Base-by-base conservation (phyloP, 768 basidiomycete genomes). In the Hygrocybe punicea region DNA sequence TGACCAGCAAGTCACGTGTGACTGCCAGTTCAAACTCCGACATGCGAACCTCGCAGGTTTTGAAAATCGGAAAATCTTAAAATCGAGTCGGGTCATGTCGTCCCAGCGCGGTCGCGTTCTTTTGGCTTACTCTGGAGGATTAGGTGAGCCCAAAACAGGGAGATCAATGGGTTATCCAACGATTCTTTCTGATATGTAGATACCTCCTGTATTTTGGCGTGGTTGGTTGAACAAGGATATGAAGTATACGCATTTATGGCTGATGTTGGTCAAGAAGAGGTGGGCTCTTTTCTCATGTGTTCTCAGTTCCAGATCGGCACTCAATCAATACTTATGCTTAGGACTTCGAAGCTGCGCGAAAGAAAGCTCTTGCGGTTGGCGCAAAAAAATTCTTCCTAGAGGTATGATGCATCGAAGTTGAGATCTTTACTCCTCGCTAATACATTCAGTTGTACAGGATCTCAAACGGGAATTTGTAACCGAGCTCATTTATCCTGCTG, bases 211-310 rank as follows among this genome's bases (percentile, higher is more conserved):
- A 99, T 99, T 77, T 87, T 98, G 65, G 93, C 93, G 52, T 99
- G 96, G 96, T 80, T 99, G 74, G 93, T 98, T 73, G 97, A 99
- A 71, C 81, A 98, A 71, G 94, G 93, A 57, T 99, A 98, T 75
- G 91, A 98, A 69, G 96, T 98, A 61, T 85, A 89, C 64, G 93
- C 94, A 21, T 98, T 95, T 83, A 94, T 96, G 91, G 92, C 93
- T 11, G 91, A 95, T 75, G 89, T 96, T 55, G 93, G 91, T 11
- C 91, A 93, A 65, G 91, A 93, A 72, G 91, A 93, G 79, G 91
- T 85, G 52, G 29, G 74, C 61, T 25, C 34, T 4, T 47, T 14
- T 24, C 13, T 13, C 10, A 52, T 46, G 35, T 48, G 14, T 24
- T 33, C n/a, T n/a, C n/a, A n/a, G 29, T 51, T 55, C 29, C 23